Base-by-base conservation (phyloP, 345 rosid species). In the Moricandia moricandioides region DNA sequence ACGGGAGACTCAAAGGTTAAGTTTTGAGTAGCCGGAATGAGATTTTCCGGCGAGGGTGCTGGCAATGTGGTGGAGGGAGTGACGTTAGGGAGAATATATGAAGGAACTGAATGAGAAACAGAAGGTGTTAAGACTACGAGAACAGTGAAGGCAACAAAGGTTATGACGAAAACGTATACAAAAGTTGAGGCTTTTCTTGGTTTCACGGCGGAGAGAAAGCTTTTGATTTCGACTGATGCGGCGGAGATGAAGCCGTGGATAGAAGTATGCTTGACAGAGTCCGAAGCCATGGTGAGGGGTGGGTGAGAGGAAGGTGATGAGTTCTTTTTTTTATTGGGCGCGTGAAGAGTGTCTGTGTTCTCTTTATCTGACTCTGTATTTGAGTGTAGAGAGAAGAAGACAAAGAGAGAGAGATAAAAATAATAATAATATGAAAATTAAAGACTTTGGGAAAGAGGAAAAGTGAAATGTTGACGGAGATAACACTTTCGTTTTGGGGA, bases 61-160 rank as follows among this genome's bases (percentile, higher is more conserved):
- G 0, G 45, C 35, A 76, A 18, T 62, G 71, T 45, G 74, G n/a
- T 39, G 45, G 13, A 37, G 58, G 81, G 52, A 5, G 85, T 81
- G 59, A 65, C 30, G 54, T 80, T 83, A 68, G 87, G 85, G 57
- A 82, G 84, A 21, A 83, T 54, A 55, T 80, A 77, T 31, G 88
- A 78, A 88, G 84, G 86, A 75, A 84, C 5, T 80, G 96, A 74
- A 87, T 74, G 52, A 86, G 82, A 0, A 86, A 83, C 35, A 75
- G 96, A 87, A 63, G 97, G 92, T 56, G 47, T 80, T 17, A 95
- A 88, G 51, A 90, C 88, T 55, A 95, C 66, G 80, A 90, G 86
- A 57, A 82, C 78, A 57, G 97, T 87, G 70, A 92, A 86, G 62
- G 70, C 86, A 34, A 90, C 87, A 64, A 92, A 88, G 26, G 86